These are phyloP conservation scores for Coleophoma eucalyptorum DNA, from an alignment of 2,329 filamentous ascomycete species.

Conservation along the genomic window DNA sequence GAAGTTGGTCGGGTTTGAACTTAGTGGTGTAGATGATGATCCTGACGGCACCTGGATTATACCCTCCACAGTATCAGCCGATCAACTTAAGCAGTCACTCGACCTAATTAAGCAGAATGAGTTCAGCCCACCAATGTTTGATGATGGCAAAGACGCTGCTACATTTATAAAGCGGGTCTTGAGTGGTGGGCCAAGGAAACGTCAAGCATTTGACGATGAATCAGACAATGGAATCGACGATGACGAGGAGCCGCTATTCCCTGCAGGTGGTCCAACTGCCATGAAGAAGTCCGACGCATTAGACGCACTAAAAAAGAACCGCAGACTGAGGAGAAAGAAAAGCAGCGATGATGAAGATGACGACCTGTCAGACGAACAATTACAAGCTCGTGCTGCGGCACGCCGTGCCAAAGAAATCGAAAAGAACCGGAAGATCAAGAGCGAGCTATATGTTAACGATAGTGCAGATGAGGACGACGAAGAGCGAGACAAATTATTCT, in stretches of 20 bases:
- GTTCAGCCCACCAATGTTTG: conserved; percentile 72
- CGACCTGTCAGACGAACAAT: conserved; percentile 55
- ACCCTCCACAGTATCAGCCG: conserved; percentile 59
- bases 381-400: conserved; percentile 55
- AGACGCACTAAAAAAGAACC: conserved; percentile 55
- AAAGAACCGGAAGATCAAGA: conserved; percentile 78
- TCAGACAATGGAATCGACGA: conserved; percentile 56
- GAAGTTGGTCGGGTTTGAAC: conserved; percentile 67
- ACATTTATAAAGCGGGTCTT: conserved; percentile 73
- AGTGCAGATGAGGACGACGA: conserved; percentile 89
- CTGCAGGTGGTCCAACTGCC: conserved; percentile 60
- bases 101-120: conserved; percentile 74
- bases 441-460: conserved; percentile 72
- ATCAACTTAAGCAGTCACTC: conserved; percentile 64
- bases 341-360: conserved; percentile 38
- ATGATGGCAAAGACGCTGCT: conserved; percentile 65
- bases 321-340: conserved; percentile 34
- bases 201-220: conserved; percentile 67
- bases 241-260: conserved; percentile 59
- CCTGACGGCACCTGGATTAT: conserved; percentile 76
- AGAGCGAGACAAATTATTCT: conserved; percentile 72
- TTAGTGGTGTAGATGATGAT: conserved; percentile 56
- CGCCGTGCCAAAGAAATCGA: conserved; percentile 68
- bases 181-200: conserved; percentile 41
- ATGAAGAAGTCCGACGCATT: conserved; percentile 49